These are phyloP conservation scores for Terfezia boudieri DNA, from an alignment of 495 filamentous ascomycete genomes.

Conservation along the genomic window DNA sequence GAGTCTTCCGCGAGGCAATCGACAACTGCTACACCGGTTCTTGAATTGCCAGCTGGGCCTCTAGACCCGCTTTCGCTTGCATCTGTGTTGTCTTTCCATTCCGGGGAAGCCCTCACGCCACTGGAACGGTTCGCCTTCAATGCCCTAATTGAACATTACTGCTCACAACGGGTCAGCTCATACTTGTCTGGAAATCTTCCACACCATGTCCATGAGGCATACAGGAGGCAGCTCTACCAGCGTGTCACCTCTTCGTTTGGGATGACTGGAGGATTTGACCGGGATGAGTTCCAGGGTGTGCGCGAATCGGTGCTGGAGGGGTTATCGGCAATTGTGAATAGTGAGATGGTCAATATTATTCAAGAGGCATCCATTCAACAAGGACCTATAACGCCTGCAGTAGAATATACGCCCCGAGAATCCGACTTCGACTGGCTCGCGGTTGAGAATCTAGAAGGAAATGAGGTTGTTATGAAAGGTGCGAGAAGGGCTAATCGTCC, in stretches of 20 bases:
- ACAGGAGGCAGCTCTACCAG: background rate
- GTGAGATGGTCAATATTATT: background rate
- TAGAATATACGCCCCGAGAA: too few relatives aligned
- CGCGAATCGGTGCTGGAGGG: background rate
- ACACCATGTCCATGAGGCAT: background rate
- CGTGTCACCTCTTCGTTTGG: background rate
- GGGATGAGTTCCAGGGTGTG: background rate
- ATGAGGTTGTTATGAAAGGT: background rate
- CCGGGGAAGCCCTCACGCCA: background rate
- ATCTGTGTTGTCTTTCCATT: too few relatives aligned
- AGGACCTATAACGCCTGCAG: too few relatives aligned
- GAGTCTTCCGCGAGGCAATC: too few relatives aligned
- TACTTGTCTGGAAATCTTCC: background rate
- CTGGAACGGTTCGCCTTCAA: background rate
- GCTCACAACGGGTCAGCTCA: background rate
- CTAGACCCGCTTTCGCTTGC: too few relatives aligned
- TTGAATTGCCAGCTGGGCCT: too few relatives aligned
- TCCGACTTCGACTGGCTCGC: too few relatives aligned
- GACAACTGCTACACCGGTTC: too few relatives aligned
- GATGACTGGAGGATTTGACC: background rate
- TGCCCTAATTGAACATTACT: background rate
- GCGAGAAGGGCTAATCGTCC: background rate
- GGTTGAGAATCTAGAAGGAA: too few relatives aligned
- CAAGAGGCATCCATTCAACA: too few relatives aligned
- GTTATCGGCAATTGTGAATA: background rate